phyloP scores from a whole-genome alignment of 768 basidiomycete species.

The Boletus subparvulus region DNA sequence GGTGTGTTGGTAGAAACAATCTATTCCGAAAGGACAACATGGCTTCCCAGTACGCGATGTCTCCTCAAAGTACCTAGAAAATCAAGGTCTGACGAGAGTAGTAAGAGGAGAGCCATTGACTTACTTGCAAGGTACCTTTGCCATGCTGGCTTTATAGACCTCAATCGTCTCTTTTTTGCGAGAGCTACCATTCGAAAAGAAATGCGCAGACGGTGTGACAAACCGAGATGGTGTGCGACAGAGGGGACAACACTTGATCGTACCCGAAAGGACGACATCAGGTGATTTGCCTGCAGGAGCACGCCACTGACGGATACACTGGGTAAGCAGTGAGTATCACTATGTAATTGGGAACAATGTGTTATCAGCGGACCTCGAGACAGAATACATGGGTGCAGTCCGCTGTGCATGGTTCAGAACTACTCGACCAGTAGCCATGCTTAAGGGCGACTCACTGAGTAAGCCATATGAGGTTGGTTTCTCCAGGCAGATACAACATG shows the following conservation, averaged over 20 bases:
- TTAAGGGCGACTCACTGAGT: slow-evolving; percentile 46
- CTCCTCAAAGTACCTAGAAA: slow-evolving; percentile 57
- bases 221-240: slow-evolving; percentile 68
- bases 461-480: slow-evolving; percentile 68
- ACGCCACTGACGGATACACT: slow-evolving; percentile 84
- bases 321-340: slow-evolving; percentile 5
- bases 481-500: slow-evolving; percentile 76
- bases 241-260: slow-evolving; percentile 76
- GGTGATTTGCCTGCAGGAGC: slow-evolving; percentile 51
- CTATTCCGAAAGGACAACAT: slow-evolving; percentile 74
- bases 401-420: slow-evolving; percentile 37
- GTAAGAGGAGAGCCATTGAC: slow-evolving; percentile 17
- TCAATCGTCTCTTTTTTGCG: slow-evolving; percentile 52
- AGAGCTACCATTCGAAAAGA: slow-evolving; percentile 52
- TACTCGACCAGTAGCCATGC: not conserved
- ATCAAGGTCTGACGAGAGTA: not conserved
- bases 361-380: slow-evolving; percentile 47
- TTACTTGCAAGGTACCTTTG: slow-evolving; percentile 64
- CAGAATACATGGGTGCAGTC: slow-evolving; percentile 82
- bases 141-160: slow-evolving; percentile 73
- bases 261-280: slow-evolving; percentile 54
- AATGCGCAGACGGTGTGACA: slow-evolving; percentile 72
- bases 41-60: slow-evolving; percentile 47
- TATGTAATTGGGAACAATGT: not conserved
- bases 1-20: slow-evolving; percentile 78